A percentile compares a stretch with the other conserved stretches of the same genome.
Evolutionary conservation across 139 green algal genomes (phyloP).

Genomic region (Helicosporidium sp.): DNA sequence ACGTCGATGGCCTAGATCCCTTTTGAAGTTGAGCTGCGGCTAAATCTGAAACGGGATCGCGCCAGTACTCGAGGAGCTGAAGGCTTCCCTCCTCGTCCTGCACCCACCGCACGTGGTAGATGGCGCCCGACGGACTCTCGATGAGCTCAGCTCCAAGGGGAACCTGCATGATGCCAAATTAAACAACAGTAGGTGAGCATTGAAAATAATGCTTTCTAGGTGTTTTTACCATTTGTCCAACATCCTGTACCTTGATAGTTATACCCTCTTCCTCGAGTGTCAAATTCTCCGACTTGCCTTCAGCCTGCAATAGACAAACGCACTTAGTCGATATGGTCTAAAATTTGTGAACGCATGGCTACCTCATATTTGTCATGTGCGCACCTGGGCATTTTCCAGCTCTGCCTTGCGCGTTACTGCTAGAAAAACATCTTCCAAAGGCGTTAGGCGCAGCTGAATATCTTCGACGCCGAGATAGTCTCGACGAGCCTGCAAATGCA

Average conservation of each 20-base stretch:
- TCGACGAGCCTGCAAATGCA: too few relatives aligned
- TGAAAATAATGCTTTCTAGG: too few relatives aligned
- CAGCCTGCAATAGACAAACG: too few relatives aligned
- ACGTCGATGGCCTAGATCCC: too few relatives aligned
- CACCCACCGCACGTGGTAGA: constrained; percentile 15
- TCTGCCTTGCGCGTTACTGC: constrained; percentile 38
- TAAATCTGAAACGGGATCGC: background rate
- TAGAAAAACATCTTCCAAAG: constrained; percentile 51
- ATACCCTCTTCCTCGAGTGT: constrained; percentile 8
- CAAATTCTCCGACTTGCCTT: constrained; percentile 11
- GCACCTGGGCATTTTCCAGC: constrained; percentile 16
- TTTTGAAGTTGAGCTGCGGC: too few relatives aligned
- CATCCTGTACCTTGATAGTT: constrained; percentile 1
- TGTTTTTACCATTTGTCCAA: too few relatives aligned
- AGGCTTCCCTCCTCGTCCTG: constrained; percentile 4
- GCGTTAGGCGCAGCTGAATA: constrained; percentile 45
- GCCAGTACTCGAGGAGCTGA: background rate
- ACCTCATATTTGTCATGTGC: too few relatives aligned
- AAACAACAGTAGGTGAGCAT: too few relatives aligned
- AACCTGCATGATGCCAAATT: constrained; percentile 9
- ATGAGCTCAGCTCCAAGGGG: constrained; percentile 20
- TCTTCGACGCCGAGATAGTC: constrained; percentile 39
- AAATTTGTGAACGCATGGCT: too few relatives aligned
- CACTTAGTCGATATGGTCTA: too few relatives aligned
- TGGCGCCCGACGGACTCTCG: constrained; percentile 5